Evolutionary conservation across 2,329 filamentous ascomycete genomes (phyloP), one percentile per base, ranked within the genome.

Genomic region (Botrytis paeoniae): DNA sequence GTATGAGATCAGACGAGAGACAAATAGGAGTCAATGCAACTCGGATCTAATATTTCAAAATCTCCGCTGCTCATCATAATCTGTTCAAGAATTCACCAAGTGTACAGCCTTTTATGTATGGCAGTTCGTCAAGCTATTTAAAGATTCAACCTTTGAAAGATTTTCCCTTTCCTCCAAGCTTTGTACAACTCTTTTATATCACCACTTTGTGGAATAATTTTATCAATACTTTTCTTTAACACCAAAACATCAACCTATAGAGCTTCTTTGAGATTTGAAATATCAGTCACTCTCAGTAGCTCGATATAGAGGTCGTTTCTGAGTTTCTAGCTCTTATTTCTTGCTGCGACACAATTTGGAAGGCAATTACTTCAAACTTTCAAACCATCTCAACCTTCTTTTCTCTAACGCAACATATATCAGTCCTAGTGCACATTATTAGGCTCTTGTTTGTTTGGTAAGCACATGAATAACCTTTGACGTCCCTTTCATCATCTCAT

Each of bases 1-100:
- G 25, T 1, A 39, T 29, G 35, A 57, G 4, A 68, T 68, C 64
- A 41, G 64, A 68, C 9, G 64, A 68, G 64, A 68, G 64, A 68
- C 18, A 6, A 3, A 68, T 54, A 41, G 35, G 45, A 35, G 45
- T 68, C 48, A 54, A 48, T 39, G n/a, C 43, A 29, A 22, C 35
- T 68, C 64, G 64, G 45, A 29, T 14, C 37, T 22, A 57, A 54
- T 25, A 22, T 22, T 18, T n/a, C 14, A 22, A 54, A n/a, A 18
- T 54, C 6, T 29, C 64, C 25, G 25, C n/a, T 54, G 37, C 16
- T n/a, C 2, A 29, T 51, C 29, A 1, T 10, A n/a, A 10, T 29
- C 4, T 37, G 35, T 29, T 39, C 3, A 41, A 39, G 0, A 32
- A 54, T 68, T 57, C 64, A 68, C 45, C 45, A 3, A 5, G 2